These are phyloP conservation scores for Metschnikowia matae DNA, from an alignment of 805 yeast genomes.

Conservation along the genomic window DNA sequence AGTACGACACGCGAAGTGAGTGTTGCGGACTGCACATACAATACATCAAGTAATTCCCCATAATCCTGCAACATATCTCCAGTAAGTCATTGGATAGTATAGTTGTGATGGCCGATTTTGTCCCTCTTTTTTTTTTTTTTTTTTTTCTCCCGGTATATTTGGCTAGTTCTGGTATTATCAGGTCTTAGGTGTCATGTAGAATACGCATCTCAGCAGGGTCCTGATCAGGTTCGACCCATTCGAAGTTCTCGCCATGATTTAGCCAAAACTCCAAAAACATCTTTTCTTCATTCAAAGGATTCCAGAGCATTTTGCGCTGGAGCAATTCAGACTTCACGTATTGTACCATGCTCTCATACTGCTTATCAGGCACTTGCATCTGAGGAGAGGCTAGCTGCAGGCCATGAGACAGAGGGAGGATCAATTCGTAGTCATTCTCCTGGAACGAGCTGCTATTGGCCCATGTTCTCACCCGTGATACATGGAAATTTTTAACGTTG, in stretches of 20 bases:
- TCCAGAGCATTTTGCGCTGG: slow-evolving; percentile 15
- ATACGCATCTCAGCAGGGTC: slow-evolving; percentile 63
- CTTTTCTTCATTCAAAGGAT: slow-evolving; percentile 31
- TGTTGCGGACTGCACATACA: not conserved
- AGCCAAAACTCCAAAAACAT: slow-evolving; percentile 36
- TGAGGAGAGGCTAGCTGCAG: slow-evolving; percentile 5
- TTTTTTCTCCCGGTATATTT: too few species aligned
- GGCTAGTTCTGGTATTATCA: not conserved
- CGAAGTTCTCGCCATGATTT: slow-evolving; percentile 68
- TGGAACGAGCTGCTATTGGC: slow-evolving; percentile 2
- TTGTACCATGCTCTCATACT: slow-evolving; percentile 7
- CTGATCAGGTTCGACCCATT: slow-evolving; percentile 87
- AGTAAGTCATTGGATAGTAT: too few species aligned
- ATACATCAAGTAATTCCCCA: too few species aligned
- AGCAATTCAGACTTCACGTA: slow-evolving; percentile 10
- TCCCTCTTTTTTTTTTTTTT: too few species aligned
- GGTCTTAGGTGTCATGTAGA: not conserved
- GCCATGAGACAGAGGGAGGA: slow-evolving; percentile 5
- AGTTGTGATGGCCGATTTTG: too few species aligned
- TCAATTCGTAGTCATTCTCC: slow-evolving; percentile 10
- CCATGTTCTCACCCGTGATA: slow-evolving; percentile 6
- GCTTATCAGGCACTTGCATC: slow-evolving; percentile 8
- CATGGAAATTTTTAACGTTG: slow-evolving; percentile 38
- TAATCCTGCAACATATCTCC: too few species aligned
- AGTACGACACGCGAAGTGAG: not conserved